These are phyloP conservation scores for Leishmania major DNA, from an alignment of 208 protist species.

Conservation along the genomic window DNA sequence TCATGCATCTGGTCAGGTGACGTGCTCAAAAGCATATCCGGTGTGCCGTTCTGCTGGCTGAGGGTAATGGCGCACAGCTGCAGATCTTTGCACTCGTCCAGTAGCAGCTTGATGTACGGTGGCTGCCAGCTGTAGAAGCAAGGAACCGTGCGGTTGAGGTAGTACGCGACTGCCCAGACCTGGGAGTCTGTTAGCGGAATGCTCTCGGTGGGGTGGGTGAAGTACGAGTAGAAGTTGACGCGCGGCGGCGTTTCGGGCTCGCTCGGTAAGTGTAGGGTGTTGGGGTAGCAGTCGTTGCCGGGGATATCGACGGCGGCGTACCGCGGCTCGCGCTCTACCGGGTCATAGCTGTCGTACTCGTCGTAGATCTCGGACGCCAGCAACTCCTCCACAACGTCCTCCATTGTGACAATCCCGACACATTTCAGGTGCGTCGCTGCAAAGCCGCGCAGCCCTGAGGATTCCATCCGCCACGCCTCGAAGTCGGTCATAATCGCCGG, in stretches of 20 bases:
- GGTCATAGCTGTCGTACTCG: constrained; percentile 85
- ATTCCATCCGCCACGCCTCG: constrained; percentile 13
- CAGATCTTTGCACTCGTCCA: constrained; percentile 74
- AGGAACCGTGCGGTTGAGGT: constrained; percentile 63
- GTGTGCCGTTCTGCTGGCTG: neutral
- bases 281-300: constrained; percentile 11
- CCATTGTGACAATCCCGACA: constrained; percentile 85
- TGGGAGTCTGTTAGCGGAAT: constrained; percentile 73
- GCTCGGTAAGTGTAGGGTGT: constrained; percentile 27
- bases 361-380: constrained; percentile 90
- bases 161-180: constrained; percentile 88
- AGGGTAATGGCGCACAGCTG: constrained; percentile 48
- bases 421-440: constrained; percentile 25
- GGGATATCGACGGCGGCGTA: constrained; percentile 22
- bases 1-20: constrained; percentile 8
- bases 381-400: constrained; percentile 89
- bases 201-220: constrained; percentile 53
- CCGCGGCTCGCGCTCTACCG: constrained; percentile 20
- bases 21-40: constrained; percentile 11
- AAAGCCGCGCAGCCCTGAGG: constrained; percentile 16
- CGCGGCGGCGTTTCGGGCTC: constrained; percentile 67
- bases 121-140: constrained; percentile 73
- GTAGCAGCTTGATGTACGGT: constrained; percentile 78
- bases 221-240: constrained; percentile 92
- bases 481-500: constrained; percentile 14